Conservation (phyloP, 129 eudicot genomes). For the Glebionis coronaria region DNA sequence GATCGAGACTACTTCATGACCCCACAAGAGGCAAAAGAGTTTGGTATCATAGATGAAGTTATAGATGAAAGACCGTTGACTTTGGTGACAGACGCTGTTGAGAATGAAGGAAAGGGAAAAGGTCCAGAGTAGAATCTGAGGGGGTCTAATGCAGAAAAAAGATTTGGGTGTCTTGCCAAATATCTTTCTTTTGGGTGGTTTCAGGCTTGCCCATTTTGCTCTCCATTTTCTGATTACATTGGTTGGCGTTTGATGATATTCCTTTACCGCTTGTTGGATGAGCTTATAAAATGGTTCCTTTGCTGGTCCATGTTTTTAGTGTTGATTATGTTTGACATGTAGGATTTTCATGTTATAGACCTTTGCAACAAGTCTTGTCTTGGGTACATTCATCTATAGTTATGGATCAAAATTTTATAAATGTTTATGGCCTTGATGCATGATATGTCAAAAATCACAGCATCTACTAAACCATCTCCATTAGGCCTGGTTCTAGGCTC, state of each 20-base stretch:
- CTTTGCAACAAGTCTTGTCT: too few species aligned
- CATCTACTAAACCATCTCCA: too few species aligned
- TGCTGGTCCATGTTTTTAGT: neutral
- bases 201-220: slow-evolving; percentile 11
- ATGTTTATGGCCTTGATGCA: too few species aligned
- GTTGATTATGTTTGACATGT: too few species aligned
- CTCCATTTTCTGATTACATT: neutral
- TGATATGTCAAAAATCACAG: too few species aligned
- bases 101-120: slow-evolving; percentile 45
- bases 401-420: too few species aligned
- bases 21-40: slow-evolving; percentile 82
- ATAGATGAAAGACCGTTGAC: slow-evolving; percentile 73
- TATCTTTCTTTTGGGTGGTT: slow-evolving; percentile 4
- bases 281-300: slow-evolving; percentile 11
- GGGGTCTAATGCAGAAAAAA: neutral
- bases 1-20: slow-evolving; percentile 93
- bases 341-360: too few species aligned
- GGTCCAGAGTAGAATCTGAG: slow-evolving; percentile 34
- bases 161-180: slow-evolving; percentile 1
- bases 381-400: too few species aligned
- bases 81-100: slow-evolving; percentile 80
- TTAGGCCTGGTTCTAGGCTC: too few species aligned
- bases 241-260: slow-evolving; percentile 6
- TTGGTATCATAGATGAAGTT: slow-evolving; percentile 89
- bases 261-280: slow-evolving; percentile 12